phyloP scores from a whole-genome alignment of 2,329 filamentous ascomycete genomes.

The Sporothrix variecibatus region DNA sequence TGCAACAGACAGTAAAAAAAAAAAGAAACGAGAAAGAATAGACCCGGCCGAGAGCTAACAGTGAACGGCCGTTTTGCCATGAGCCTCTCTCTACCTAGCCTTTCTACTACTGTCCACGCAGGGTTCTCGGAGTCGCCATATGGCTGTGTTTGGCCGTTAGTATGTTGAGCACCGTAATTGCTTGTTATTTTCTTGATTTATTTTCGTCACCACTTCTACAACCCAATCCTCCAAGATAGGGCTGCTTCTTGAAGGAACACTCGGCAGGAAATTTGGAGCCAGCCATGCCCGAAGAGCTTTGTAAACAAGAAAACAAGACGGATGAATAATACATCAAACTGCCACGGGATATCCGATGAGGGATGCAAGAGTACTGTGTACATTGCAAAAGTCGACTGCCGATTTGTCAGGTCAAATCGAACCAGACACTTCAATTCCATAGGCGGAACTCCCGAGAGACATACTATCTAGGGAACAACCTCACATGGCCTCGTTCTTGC shows the following conservation, averaged over 20 bases:
- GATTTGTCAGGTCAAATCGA: background rate
- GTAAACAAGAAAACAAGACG: background rate
- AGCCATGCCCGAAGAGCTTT: background rate
- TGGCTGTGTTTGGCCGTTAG: background rate
- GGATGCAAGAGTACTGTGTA: no score
- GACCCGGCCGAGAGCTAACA: background rate
- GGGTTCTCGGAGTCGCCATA: background rate
- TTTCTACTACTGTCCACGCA: background rate
- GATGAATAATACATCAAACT: background rate
- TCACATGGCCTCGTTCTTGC: background rate
- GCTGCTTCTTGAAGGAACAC: background rate
- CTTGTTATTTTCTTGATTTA: no score
- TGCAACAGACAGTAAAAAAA: background rate
- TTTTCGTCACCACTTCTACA: background rate
- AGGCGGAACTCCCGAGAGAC: background rate
- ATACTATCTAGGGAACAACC: background rate
- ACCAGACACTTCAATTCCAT: background rate
- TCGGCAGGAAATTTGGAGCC: background rate
- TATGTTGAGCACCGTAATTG: background rate
- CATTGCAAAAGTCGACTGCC: background rate
- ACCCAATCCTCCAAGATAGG: constrained; percentile 3
- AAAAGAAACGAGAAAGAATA: no score
- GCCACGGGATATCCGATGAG: background rate
- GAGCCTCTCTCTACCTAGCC: background rate
- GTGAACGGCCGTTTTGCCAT: background rate